Evolutionary conservation across 768 basidiomycete species (phyloP).

Genomic region (Agrocybe praecox): DNA sequence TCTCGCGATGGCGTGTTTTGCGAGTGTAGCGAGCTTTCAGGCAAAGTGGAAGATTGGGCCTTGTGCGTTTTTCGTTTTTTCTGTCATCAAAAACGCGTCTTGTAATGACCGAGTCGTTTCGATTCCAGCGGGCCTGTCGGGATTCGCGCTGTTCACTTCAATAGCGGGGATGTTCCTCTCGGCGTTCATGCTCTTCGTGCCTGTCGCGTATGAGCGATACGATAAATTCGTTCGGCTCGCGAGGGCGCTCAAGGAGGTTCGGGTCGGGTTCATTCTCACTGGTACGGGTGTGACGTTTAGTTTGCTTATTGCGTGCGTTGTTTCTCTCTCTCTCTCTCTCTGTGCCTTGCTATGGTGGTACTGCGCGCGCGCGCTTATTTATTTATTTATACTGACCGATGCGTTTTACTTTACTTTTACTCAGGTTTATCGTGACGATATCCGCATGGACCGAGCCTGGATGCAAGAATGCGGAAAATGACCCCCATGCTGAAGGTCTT

Average conservation of each 20-base stretch:
- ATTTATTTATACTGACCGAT: background rate
- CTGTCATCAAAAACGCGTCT: constrained; percentile 3
- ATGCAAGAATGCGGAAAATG: constrained; percentile 82
- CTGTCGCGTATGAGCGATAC: constrained; percentile 84
- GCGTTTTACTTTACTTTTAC: too few relatives aligned
- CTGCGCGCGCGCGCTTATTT: constrained; percentile 5
- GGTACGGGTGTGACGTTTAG: constrained; percentile 66
- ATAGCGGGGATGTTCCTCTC: constrained; percentile 74
- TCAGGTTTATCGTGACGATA: constrained; percentile 74
- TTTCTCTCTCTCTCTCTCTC: too few relatives aligned
- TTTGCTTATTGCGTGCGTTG: constrained; percentile 76
- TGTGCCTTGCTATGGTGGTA: too few relatives aligned
- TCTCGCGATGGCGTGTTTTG: constrained; percentile 89
- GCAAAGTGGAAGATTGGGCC: constrained; percentile 83
- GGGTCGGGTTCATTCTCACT: constrained; percentile 83
- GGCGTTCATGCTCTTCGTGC: constrained; percentile 72
- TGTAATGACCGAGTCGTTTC: constrained; percentile 10
- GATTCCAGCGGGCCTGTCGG: constrained; percentile 76
- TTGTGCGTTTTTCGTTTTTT: constrained; percentile 55
- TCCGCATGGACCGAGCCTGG: constrained; percentile 89
- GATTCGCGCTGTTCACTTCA: constrained; percentile 83
- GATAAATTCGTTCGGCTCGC: constrained; percentile 79
- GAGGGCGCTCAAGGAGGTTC: constrained; percentile 78
- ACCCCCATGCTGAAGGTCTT: constrained; percentile 70
- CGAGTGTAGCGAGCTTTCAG: constrained; percentile 87